These are phyloP conservation scores for Arachnomyces sp. DNA, from an alignment of 2,329 filamentous ascomycete species.

Conservation along the genomic window DNA sequence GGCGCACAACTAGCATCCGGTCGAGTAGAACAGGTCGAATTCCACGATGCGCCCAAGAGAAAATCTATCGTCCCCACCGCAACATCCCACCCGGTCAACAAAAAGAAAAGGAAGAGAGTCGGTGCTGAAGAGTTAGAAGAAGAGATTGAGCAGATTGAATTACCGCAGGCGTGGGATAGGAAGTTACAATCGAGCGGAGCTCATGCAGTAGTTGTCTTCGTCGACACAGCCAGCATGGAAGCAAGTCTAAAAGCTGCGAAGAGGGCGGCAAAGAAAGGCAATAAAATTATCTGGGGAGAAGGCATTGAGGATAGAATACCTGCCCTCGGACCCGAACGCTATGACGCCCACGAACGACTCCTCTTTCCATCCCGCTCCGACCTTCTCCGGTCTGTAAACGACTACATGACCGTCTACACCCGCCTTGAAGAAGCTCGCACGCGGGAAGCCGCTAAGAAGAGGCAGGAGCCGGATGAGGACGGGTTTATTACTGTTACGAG, in stretches of 20 bases:
- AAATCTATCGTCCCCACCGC: slow-evolving; percentile 17
- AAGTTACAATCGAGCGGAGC: slow-evolving; percentile 65
- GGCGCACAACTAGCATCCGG: slow-evolving; percentile 65
- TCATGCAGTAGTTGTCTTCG: slow-evolving; percentile 73
- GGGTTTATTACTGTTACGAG: slow-evolving; percentile 89
- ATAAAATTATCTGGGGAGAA: slow-evolving; percentile 61
- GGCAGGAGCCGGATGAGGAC: slow-evolving; percentile 83
- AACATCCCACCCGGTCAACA: slow-evolving; percentile 12
- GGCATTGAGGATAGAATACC: slow-evolving; percentile 51
- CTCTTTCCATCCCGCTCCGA: slow-evolving; percentile 60
- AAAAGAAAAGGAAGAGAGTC: slow-evolving; percentile 50
- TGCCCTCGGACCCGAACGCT: slow-evolving; percentile 44
- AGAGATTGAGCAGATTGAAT: slow-evolving; percentile 51
- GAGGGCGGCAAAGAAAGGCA: slow-evolving; percentile 50
- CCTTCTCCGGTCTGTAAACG: slow-evolving; percentile 69
- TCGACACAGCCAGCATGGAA: slow-evolving; percentile 72
- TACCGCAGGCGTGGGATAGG: slow-evolving; percentile 69
- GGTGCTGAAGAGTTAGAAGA: slow-evolving; percentile 42
- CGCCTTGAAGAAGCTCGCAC: slow-evolving; percentile 60
- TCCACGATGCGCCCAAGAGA: slow-evolving; percentile 51
- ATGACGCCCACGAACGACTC: slow-evolving; percentile 62
- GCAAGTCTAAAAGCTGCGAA: slow-evolving; percentile 69
- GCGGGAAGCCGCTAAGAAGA: slow-evolving; percentile 53
- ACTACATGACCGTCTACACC: slow-evolving; percentile 74
- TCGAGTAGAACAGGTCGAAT: slow-evolving; percentile 68